Base-by-base conservation (phyloP, 2,329 filamentous ascomycete genomes). In the Venturia effusa region DNA sequence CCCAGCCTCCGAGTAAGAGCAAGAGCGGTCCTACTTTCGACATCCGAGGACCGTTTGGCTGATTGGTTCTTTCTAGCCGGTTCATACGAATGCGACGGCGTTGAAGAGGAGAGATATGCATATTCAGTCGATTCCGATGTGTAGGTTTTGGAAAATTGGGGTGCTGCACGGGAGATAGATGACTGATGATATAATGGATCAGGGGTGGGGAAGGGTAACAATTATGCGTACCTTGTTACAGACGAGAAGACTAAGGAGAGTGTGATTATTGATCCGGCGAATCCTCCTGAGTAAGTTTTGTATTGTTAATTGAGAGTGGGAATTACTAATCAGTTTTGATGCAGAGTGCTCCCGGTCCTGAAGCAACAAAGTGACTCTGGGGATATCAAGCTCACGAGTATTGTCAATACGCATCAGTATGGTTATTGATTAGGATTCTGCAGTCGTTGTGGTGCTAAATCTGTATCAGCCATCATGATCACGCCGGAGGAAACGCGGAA, bases 381-480 rank as follows among this genome's bases (percentile, higher is more conserved):
- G 19, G 83, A 84, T 69, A 90, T 96, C 72, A 92, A 95, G 69
- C 78, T 99, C 67, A 92, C 83, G 30, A 89, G 87, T 61, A 96
- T 99, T 72, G 87, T 97, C 71, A 99, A 99, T 73, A 99, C 94
- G 1, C 94, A 99, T 72, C 93, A 97, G 92, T 96, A 79, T 76
- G 89, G 76, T 30, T 22, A 15, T 10, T 65, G 22, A 41, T 17
- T 0, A 24, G 17, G 11, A 39, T 30, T 8, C 37, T 57, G n/a
- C 22, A 10, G 2, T 43, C 34, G 15, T 17, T 39, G 15, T 39
- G 10, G 15, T 10, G 37, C 15, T 57, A 10, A n/a, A n/a, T 63
- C 22, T 39, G 11, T 48, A n/a, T 61, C 66, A 96, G 92, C 73
- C 94, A 99, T 74, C 88, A 88, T 81, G 94, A 99, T 69, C 94